A percentile compares a stretch with the other conserved stretches of the same genome.
phyloP scores from a whole-genome alignment of 345 rosid genomes.

The Trapa incisa region DNA sequence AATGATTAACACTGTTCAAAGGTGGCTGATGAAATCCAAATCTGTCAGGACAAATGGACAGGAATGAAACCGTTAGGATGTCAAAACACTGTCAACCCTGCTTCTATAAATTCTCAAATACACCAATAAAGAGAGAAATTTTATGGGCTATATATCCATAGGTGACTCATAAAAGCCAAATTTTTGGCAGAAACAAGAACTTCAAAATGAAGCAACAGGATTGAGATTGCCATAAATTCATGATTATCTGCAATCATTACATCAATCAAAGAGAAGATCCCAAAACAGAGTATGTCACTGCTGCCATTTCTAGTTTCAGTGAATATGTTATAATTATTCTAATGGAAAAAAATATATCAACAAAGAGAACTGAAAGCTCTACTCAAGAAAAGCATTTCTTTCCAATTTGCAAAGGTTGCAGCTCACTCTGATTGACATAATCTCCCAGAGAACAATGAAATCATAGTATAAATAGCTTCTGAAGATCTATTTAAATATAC shows the following conservation, averaged over 20 bases:
- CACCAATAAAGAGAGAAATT: neutral
- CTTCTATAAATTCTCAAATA: neutral
- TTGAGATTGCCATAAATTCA: neutral
- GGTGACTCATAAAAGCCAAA: neutral
- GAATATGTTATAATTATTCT: neutral
- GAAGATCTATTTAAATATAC: too few relatives aligned
- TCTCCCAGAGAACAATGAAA: neutral
- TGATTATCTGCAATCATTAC: neutral
- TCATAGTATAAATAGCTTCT: too few relatives aligned
- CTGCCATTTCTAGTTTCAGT: neutral
- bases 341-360: neutral
- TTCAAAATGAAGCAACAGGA: too few relatives aligned
- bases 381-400: neutral
- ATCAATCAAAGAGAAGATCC: neutral
- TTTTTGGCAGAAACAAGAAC: neutral
- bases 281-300: neutral
- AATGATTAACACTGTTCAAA: conserved; percentile 68
- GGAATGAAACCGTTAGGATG: conserved; percentile 19
- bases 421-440: neutral
- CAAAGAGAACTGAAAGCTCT: neutral
- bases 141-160: neutral
- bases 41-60: conserved; percentile 21
- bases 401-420: neutral
- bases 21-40: conserved; percentile 95
- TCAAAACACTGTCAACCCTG: neutral